Base-by-base conservation (phyloP, 345 rosid genomes). In the Gossypium turneri region DNA sequence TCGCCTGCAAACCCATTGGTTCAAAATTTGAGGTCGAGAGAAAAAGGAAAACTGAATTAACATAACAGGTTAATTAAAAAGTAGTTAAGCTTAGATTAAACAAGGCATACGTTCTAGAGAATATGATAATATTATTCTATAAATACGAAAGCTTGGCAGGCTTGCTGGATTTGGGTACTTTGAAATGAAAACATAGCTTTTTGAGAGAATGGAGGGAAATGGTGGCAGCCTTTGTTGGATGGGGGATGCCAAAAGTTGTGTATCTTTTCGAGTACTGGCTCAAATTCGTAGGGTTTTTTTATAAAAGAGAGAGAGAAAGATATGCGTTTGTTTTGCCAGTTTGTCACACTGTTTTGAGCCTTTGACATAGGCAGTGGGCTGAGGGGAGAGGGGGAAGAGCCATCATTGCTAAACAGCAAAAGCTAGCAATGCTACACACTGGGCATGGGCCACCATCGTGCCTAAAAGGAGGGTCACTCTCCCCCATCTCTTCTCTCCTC, bases 381-480 rank as follows among this genome's bases (percentile, higher is more conserved):
- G 41, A 34, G 41, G 72, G 70, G 71, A 4, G 44, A 48, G 24
- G 48, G 59, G 56, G 69, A 63, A 72, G 60, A 63, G 75, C 59
- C 83, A 85, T 83, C 80, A 85, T 81, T 83, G 76, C 82, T 34
- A 45, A 9, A 65, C 57, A 70, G 76, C 80, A 79, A 73, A 64
- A 73, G 71, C 52, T 72, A 57, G 55, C 56, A 44, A 12, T 22
- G 29, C 69, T 51, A 25, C 8, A 16, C 50, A 19, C 24, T n/a
- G 48, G 80, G 79, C 74, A 78, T 85, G 86, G 86, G 79, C 86
- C 86, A 73, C 76, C 81, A 79, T 81, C 70, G 74, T 73, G 78
- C 16, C 53, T 50, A 34, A 34, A 34, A 34, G 41, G 41, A 34
- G 41, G 7, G 7, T 34, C 41, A 34, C 41, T 34, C 41, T 34